These are phyloP conservation scores for Alternaria brassicicola DNA, from an alignment of 2,329 filamentous ascomycete species.

Conservation along the genomic window DNA sequence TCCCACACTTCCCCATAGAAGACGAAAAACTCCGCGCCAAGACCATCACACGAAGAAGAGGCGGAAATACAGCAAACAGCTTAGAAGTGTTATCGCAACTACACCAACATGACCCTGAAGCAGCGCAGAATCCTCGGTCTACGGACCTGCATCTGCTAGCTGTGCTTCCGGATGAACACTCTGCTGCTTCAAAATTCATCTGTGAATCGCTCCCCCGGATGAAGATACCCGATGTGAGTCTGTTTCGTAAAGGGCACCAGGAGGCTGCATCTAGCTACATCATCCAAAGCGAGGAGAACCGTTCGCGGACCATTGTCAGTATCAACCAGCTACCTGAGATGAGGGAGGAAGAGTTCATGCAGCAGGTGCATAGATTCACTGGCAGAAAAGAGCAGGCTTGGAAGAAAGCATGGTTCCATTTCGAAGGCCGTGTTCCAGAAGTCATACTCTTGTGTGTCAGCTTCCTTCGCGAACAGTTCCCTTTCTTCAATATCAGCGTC, in stretches of 20 bases:
- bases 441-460: slow-evolving; percentile 66
- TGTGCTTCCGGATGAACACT: slow-evolving; percentile 60
- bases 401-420: slow-evolving; percentile 68
- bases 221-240: slow-evolving; percentile 58
- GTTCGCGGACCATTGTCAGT: slow-evolving; percentile 73
- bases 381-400: background rate
- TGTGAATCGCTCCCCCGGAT: slow-evolving; percentile 60
- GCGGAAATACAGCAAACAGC: slow-evolving; percentile 75
- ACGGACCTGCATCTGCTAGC: slow-evolving; percentile 48
- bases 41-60: slow-evolving; percentile 63
- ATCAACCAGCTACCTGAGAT: slow-evolving; percentile 72
- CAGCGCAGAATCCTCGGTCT: background rate
- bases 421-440: slow-evolving; percentile 72
- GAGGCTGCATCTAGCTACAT: slow-evolving; percentile 73
- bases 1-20: slow-evolving; percentile 70
- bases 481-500: slow-evolving; percentile 64
- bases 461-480: slow-evolving; percentile 51
- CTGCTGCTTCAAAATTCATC: slow-evolving; percentile 61
- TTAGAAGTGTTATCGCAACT: slow-evolving; percentile 72
- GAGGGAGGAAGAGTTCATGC: slow-evolving; percentile 65
- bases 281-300: slow-evolving; percentile 64
- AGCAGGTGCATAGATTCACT: background rate
- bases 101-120: slow-evolving; percentile 5
- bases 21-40: slow-evolving; percentile 75
- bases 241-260: slow-evolving; percentile 61